Conservation (phyloP, 495 filamentous ascomycete species). For the Podospora bellae-mahoneyi region DNA sequence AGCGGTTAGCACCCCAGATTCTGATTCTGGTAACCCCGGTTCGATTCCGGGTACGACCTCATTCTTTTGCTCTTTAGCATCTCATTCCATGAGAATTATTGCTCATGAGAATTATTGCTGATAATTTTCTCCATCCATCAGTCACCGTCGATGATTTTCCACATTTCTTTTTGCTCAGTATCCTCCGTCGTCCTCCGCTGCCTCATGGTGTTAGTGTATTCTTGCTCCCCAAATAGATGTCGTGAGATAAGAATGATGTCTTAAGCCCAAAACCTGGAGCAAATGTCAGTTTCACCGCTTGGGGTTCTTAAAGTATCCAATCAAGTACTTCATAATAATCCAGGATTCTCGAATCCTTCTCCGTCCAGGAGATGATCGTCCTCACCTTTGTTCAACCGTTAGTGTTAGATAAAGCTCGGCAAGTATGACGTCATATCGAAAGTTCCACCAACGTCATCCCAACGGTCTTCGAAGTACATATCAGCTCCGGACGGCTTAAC, state of each 20-base stretch:
- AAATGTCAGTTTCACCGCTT: too few species aligned
- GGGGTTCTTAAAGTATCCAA: background rate
- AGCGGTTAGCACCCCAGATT: slow-evolving; percentile 29
- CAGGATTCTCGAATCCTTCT: background rate
- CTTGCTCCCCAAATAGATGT: too few species aligned
- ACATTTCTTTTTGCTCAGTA: too few species aligned
- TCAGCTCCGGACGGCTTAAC: background rate
- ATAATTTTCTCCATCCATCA: too few species aligned
- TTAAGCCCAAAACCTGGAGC: too few species aligned
- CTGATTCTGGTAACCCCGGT: slow-evolving; percentile 28
- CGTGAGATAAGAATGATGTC: too few species aligned
- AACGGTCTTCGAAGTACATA: background rate
- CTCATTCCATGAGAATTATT: too few species aligned
- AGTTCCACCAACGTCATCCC: background rate
- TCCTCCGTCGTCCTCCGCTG: too few species aligned
- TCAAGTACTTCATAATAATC: background rate
- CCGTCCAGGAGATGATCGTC: background rate
- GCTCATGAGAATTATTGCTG: too few species aligned
- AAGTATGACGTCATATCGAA: background rate
- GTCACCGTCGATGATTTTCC: too few species aligned
- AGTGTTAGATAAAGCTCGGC: background rate
- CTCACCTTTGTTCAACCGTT: background rate
- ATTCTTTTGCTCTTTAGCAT: slow-evolving; percentile 7
- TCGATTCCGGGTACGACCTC: slow-evolving; percentile 27
- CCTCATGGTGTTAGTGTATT: too few species aligned